These are phyloP conservation scores for Inga laurina DNA, from an alignment of 306 rosid species.

Conservation along the genomic window DNA sequence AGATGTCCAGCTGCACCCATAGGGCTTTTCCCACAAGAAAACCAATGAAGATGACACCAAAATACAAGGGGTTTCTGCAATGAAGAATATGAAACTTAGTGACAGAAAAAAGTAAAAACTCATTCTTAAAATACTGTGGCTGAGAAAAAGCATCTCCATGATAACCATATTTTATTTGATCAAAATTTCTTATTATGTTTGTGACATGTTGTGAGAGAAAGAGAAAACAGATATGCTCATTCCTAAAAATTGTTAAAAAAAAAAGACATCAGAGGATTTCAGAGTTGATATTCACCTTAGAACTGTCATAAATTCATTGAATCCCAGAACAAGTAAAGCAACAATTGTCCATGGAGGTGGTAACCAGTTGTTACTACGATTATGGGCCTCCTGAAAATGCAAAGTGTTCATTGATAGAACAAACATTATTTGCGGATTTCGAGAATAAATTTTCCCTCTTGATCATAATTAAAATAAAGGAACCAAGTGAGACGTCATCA, in stretches of 20 bases:
- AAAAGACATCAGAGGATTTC: slow-evolving; percentile 23
- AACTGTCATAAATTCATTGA: slow-evolving; percentile 96
- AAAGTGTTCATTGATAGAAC: background rate
- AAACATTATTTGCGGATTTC: background rate
- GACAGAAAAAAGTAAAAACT: slow-evolving; percentile 25
- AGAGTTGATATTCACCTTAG: slow-evolving; percentile 53
- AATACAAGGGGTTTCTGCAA: slow-evolving; percentile 92
- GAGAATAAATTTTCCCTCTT: slow-evolving; percentile 7
- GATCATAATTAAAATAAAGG: no score
- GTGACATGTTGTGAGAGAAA: slow-evolving; percentile 13
- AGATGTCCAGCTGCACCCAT: slow-evolving; percentile 86
- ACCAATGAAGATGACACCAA: slow-evolving; percentile 71
- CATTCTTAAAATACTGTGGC: background rate
- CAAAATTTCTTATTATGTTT: background rate
- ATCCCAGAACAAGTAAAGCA: slow-evolving; percentile 81
- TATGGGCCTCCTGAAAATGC: slow-evolving; percentile 87
- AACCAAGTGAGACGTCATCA: background rate
- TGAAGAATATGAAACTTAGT: slow-evolving; percentile 5
- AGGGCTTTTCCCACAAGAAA: slow-evolving; percentile 78
- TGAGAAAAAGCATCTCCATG: background rate
- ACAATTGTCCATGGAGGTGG: slow-evolving; percentile 99
- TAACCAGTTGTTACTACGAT: slow-evolving; percentile 92
- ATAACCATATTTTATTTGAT: background rate
- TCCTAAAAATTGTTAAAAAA: background rate
- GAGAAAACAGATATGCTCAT: slow-evolving; percentile 15